Base-by-base conservation (phyloP, 164 flowering plant species). In the Sextonia rubra region DNA sequence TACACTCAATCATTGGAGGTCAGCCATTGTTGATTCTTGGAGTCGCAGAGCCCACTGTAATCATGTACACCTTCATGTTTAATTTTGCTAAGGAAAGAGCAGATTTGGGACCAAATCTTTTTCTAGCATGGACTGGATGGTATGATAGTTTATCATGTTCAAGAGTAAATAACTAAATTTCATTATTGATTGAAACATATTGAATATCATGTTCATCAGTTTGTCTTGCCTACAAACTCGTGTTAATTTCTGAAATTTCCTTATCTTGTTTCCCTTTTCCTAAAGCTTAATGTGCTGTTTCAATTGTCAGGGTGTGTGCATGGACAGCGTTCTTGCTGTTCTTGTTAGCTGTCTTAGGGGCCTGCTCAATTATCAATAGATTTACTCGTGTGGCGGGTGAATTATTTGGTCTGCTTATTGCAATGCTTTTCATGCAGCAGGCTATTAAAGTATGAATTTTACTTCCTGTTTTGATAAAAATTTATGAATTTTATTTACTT, bases 1-100 rank as follows among this genome's bases (percentile, higher is more conserved):
- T 93, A 71, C 99, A 96, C 80, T 96, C 99, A 0, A 80, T 96
- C 27, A 76, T 96, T 12, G 99, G 99, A 58, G 99, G 99, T 60
- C 99, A 96, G 77, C 98, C 99, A 14, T 79, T 96, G 82, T 83
- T 96, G 76, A 92, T 96, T 62, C 80, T 96, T 44, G 99, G 99
- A 72, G 99, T 96, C 68, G 98, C 99, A 20, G 99, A 96, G 83
- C 99, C 99, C 1, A 96, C 99, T 60, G 99, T 96, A n/a, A 86
- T 96, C n/a, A 96, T 96, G 99, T 96, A 93, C 83, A 92, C 97
- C 1, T 93, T 95, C 86, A 88, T 96, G 99, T 96, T 89, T 73
- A 83, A 85, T 78, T 96, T 96, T 77, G 97, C 92, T 18, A 93
- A 91, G 80, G 90, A 86, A 67, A 81, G 91, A 77, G 72, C 91